A percentile compares a stretch with the other conserved stretches of the same genome.
These are phyloP conservation scores for Debaryomyces sp. DNA, from an alignment of 1,139 yeast species.

Conservation along the genomic window DNA sequence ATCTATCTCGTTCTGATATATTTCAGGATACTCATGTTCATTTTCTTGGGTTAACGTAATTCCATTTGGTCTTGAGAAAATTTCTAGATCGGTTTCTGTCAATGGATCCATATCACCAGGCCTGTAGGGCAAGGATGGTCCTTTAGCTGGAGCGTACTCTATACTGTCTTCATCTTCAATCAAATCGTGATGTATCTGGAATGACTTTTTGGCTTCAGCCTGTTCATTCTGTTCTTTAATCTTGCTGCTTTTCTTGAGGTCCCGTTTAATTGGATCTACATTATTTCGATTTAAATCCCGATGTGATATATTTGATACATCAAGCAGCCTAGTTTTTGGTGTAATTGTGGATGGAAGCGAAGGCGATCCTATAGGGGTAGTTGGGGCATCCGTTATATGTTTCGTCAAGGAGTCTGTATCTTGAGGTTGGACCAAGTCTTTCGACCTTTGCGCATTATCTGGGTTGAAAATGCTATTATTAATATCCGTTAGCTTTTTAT, in stretches of 20 bases:
- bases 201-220: conserved; percentile 15
- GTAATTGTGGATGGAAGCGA: conserved; percentile 21
- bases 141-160: conserved; percentile 36
- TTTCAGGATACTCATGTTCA: conserved; percentile 16
- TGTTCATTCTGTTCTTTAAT: conserved; percentile 14
- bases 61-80: conserved; percentile 18
- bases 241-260: conserved; percentile 15
- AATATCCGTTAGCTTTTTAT: background rate
- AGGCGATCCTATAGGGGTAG: background rate
- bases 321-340: conserved; percentile 23
- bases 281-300: conserved; percentile 21
- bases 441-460: conserved; percentile 15
- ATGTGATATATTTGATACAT: conserved; percentile 22
- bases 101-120: conserved; percentile 35
- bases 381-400: conserved; percentile 10
- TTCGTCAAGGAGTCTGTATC: conserved; percentile 28
- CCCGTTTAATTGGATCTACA: conserved; percentile 39
- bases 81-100: conserved; percentile 24
- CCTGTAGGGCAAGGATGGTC: conserved; percentile 29
- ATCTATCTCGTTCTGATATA: conserved; percentile 18
- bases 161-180: conserved; percentile 39
- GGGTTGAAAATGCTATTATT: conserved; percentile 14
- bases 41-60: conserved; percentile 9
- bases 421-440: conserved; percentile 20
- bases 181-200: conserved; percentile 20